These are phyloP conservation scores for Tetracladium marchalianum DNA, from an alignment of 495 filamentous ascomycete species.

Conservation along the genomic window DNA sequence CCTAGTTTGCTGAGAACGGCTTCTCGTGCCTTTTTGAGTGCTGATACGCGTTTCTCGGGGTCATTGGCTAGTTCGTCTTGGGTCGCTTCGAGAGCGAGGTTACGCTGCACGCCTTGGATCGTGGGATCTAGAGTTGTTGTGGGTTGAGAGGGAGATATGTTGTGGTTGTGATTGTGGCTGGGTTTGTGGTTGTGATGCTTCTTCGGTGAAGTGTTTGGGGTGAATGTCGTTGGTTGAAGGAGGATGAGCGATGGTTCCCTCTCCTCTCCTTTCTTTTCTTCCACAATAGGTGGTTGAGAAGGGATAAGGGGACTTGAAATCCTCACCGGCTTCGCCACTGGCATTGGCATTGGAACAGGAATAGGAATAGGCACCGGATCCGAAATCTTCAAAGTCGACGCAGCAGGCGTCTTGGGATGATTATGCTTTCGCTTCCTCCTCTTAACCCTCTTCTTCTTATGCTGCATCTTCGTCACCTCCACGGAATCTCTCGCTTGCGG, in stretches of 20 bases:
- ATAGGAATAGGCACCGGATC: slow-evolving; percentile 35
- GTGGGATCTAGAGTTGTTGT: slow-evolving; percentile 7
- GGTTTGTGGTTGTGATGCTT: not conserved
- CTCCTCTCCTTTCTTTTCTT: too few relatives aligned
- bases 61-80: slow-evolving; percentile 20
- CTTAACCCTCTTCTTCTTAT: slow-evolving; percentile 35
- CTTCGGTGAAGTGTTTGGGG: not conserved
- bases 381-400: slow-evolving; percentile 27
- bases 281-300: not conserved
- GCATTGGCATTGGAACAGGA: slow-evolving; percentile 32
- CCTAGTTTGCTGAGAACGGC: slow-evolving; percentile 21
- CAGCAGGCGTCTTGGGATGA: slow-evolving; percentile 14
- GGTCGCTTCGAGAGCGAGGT: slow-evolving; percentile 10
- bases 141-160: not conserved
- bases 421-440: slow-evolving; percentile 30
- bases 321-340: slow-evolving; percentile 20
- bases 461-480: slow-evolving; percentile 28
- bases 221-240: slow-evolving; percentile 23
- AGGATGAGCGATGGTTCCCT: slow-evolving; percentile 23
- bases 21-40: slow-evolving; percentile 18
- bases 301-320: not conserved
- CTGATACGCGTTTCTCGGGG: slow-evolving; percentile 16
- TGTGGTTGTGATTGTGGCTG: not conserved
- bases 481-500: slow-evolving; percentile 25
- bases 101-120: slow-evolving; percentile 19